Evolutionary conservation across 768 basidiomycete species (phyloP), one percentile per base, ranked within the genome.

Genomic region (Tulasnella sp.): DNA sequence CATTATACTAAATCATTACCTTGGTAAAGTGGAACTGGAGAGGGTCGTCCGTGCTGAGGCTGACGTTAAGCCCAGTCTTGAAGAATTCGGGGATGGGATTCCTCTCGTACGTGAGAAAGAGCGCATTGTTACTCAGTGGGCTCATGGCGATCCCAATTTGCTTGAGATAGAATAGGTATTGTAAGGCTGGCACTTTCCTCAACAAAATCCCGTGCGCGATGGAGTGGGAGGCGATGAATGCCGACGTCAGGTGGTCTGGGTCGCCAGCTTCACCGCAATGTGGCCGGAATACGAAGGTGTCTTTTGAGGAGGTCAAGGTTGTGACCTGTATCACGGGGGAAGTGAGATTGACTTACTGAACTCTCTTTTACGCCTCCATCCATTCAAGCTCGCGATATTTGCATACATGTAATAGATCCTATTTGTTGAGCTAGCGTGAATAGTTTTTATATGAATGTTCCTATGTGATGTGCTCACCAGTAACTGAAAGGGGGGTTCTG

Each of bases 111-210:
- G 89, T 85, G 67, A 99, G 75, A 75, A 99, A 99, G 38, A 99
- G 74, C 1, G 96, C 92, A 64, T 99, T 99, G 69, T 99, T 99
- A 71, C 92, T 96, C 48, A 99, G 72, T 2, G 96, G 96, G 67
- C 90, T 92, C 96, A 99, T 99, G 1, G 96, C 96, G 17, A 99
- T 80, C 29, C 96, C 94, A 63, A 98, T 97, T 73, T 98, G 96
- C 72, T 91, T 93, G 63, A 99, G 77, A 70, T 98, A 99, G 73
- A 92, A 99, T 12, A 99, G 80, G 68, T 99, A 99, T 67, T 94
- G 92, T 48, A 99, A 73, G 1, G 93, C 93, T 0, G 96, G 96
- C 4, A 99, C 94, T 71, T 99, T 99, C 60, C 96, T 86, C 8
- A 99, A 79, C 19, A 97, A 76, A 70, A 99, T 99, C n/a, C 96